Base-by-base conservation (phyloP, 306 rosid genomes). In the Gillenia trifoliata region DNA sequence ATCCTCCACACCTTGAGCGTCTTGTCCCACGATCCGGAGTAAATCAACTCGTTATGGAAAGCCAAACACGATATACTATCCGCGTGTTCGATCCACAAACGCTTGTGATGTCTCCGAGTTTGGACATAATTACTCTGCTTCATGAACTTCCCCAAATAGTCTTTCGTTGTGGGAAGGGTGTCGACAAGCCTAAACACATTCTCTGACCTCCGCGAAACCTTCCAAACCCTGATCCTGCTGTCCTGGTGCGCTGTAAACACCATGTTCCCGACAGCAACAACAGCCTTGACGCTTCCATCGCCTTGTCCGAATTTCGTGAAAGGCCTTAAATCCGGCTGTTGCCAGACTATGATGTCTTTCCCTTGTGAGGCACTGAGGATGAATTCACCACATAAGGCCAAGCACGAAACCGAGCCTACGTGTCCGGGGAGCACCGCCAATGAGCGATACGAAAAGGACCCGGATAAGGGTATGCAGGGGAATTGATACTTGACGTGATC, bases 21-120 rank as follows among this genome's bases (percentile, higher is more conserved):
- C 81, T 94, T 94, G 43, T 94, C 97, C 98, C 98, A 91, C 0
- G 98, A 94, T 0, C 98, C 98, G 1, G 98, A 94, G 41, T 94
- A 94, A 55, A 94, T 84, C 40, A 92, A 75, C 5, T 93, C 97
- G 25, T 88, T 78, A 36, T 43, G 55, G 45, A 90, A 90, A 0
- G 93, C 75, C 45, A 94, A 83, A 41, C 97, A 94, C n/a, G 98
- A 94, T 49, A 94, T 92, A 26, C 92, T 87, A 73, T 92, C 98
- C 0, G 92, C 92, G 57, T 92, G 98, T 38, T 92, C 92, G 68
- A 92, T 92, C 98, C 98, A 92, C 75, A 92, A 70, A 2, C 83
- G 73, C 89, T 90, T 91, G 56, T 89, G 98, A 66, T 93, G 89
- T 28, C 98, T 78, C 41, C 98, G 64, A 11, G 95, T 93, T 79